phyloP scores from a whole-genome alignment of 139 green algal species.

The Micromonas pusilla region DNA sequence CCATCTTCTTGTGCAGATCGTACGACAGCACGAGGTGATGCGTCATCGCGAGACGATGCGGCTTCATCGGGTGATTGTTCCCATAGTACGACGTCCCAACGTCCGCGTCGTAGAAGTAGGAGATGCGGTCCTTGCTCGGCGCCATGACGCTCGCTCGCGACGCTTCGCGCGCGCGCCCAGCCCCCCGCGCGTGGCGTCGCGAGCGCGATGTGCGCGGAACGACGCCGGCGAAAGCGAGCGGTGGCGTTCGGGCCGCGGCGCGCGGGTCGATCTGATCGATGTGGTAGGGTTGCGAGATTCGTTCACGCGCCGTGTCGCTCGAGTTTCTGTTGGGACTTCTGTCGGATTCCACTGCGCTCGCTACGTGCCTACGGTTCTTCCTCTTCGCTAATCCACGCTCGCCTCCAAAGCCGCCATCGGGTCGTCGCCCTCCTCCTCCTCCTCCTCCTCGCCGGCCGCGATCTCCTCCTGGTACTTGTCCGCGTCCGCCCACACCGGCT shows the following conservation, averaged over 20 bases:
- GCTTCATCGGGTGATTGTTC: slow-evolving; percentile 97
- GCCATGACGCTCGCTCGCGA: neutral
- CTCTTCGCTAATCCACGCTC: neutral
- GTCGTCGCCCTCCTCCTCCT: neutral
- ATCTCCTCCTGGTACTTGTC: slow-evolving; percentile 22
- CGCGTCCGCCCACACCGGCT: slow-evolving; percentile 14
- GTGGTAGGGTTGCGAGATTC: too few species aligned
- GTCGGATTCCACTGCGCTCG: too few species aligned
- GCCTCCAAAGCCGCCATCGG: neutral
- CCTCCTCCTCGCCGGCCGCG: neutral
- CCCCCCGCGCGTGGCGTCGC: too few species aligned
- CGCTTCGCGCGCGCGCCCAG: neutral
- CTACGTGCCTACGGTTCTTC: too few species aligned
- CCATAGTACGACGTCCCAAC: slow-evolving; percentile 78
- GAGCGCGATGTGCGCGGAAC: too few species aligned
- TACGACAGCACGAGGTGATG: slow-evolving; percentile 91
- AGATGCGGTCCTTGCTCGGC: slow-evolving; percentile 13
- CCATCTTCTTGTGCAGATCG: slow-evolving; percentile 80
- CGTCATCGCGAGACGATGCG: slow-evolving; percentile 87
- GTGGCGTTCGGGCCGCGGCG: too few species aligned
- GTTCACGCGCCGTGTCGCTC: neutral
- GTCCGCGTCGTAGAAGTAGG: slow-evolving; percentile 28
- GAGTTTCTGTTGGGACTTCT: neutral
- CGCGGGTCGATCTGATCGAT: too few species aligned
- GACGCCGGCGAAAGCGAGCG: too few species aligned